These are phyloP conservation scores for Podospora pseudopauciseta DNA, from an alignment of 495 filamentous ascomycete species.

Conservation along the genomic window DNA sequence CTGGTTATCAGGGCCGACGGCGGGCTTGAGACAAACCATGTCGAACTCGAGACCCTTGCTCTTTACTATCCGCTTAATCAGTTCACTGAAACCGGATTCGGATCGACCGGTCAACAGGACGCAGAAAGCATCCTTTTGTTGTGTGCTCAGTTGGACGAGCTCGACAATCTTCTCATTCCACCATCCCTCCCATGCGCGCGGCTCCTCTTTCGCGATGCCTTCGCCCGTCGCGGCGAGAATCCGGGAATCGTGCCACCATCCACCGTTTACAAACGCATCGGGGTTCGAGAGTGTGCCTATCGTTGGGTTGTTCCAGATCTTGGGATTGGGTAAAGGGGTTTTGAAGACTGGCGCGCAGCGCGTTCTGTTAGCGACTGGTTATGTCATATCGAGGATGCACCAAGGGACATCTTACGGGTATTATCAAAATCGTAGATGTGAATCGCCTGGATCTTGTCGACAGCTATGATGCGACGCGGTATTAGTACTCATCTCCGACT, in stretches of 20 bases:
- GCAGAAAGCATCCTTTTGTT: conserved; percentile 81
- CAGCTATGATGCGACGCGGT: conserved; percentile 36
- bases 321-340: conserved; percentile 82
- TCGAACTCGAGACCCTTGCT: conserved; percentile 83
- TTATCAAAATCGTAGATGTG: conserved; percentile 99
- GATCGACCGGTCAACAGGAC: conserved; percentile 87
- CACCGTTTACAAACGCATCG: conserved; percentile 76
- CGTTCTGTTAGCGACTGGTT: conserved; percentile 4
- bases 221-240: conserved; percentile 85
- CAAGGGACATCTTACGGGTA: conserved; percentile 62
- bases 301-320: conserved; percentile 76
- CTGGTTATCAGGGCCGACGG: conserved; percentile 71
- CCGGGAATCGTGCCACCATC: conserved; percentile 94
- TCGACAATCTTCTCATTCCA: conserved; percentile 95
- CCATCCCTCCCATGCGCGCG: conserved; percentile 84
- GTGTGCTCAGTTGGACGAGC: conserved; percentile 74
- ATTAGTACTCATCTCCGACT: background rate
- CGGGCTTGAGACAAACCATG: conserved; percentile 83
- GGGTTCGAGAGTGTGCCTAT: conserved; percentile 70
- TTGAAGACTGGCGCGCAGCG: conserved; percentile 66
- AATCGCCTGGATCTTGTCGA: conserved; percentile 68
- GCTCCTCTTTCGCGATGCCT: conserved; percentile 78
- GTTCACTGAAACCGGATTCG: conserved; percentile 67
- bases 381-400: background rate
- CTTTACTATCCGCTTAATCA: conserved; percentile 78